Evolutionary conservation across 305 asterid species (phyloP).

Genomic region (Solanum hybrid): DNA sequence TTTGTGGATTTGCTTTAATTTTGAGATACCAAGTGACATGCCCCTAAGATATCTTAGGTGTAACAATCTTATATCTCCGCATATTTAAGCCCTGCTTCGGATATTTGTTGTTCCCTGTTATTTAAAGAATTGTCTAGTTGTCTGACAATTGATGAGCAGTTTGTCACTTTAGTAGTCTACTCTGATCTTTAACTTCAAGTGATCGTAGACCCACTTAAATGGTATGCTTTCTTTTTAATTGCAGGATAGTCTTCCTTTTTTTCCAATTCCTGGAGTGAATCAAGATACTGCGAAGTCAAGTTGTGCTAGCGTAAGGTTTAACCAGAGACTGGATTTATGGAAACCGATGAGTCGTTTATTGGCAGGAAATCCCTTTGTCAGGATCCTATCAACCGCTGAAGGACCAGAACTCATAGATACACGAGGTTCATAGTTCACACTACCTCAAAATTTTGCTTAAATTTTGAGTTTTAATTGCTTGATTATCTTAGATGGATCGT

Average conservation of each 20-base stretch:
- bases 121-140: not conserved
- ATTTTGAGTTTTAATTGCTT: not conserved
- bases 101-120: not conserved
- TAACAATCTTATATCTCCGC: not conserved
- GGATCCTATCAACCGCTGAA: slow-evolving; percentile 20
- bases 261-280: slow-evolving; percentile 29
- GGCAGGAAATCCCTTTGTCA: slow-evolving; percentile 23
- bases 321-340: slow-evolving; percentile 33
- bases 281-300: slow-evolving; percentile 33
- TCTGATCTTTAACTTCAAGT: not conserved
- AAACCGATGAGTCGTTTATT: slow-evolving; percentile 29
- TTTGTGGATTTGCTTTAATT: not conserved
- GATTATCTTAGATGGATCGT: not conserved
- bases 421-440: slow-evolving; percentile 45
- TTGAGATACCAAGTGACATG: not conserved
- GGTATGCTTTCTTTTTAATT: not conserved
- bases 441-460: not conserved
- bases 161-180: not conserved
- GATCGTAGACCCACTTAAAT: not conserved
- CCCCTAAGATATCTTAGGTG: not conserved
- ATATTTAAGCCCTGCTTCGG: not conserved
- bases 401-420: slow-evolving; percentile 28
- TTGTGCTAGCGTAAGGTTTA: slow-evolving; percentile 20
- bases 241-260: slow-evolving; percentile 41
- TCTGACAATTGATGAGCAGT: not conserved